phyloP scores from a whole-genome alignment of 2,329 filamentous ascomycete species.

The Gremmenia infestans region DNA sequence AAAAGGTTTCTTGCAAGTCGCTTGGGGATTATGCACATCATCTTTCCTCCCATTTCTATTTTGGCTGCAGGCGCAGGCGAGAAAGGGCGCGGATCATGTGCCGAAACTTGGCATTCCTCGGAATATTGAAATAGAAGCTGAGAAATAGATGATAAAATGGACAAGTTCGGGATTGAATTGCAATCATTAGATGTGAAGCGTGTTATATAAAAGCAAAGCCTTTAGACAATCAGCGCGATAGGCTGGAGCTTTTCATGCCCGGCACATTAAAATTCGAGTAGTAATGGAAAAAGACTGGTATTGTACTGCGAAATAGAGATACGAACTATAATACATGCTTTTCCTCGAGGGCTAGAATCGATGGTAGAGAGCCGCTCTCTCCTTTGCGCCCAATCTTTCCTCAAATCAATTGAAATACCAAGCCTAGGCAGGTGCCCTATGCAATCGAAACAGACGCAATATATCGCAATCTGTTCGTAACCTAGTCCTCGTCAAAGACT shows the following conservation, averaged over 20 bases:
- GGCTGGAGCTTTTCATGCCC: background rate
- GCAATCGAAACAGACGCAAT: background rate
- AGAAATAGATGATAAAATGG: no score
- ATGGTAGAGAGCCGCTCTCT: background rate
- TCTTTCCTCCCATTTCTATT: no score
- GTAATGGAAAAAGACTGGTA: background rate
- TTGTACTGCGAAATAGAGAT: background rate
- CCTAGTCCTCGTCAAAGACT: constrained; percentile 31
- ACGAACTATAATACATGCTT: background rate
- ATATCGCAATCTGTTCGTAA: background rate
- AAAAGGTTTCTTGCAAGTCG: no score
- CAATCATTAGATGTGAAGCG: no score
- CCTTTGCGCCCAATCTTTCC: background rate
- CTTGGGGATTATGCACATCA: no score
- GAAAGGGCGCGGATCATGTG: no score
- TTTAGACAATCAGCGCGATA: no score
- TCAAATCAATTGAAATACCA: background rate
- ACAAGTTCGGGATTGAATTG: no score
- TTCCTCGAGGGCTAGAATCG: background rate
- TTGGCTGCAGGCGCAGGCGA: no score
- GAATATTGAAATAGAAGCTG: no score
- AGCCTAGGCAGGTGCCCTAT: background rate
- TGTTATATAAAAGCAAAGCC: no score
- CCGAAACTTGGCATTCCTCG: no score
- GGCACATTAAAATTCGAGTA: background rate